Evolutionary conservation across 352 stramenopile genomes (phyloP).

Genomic region (Phytophthora syringae): DNA sequence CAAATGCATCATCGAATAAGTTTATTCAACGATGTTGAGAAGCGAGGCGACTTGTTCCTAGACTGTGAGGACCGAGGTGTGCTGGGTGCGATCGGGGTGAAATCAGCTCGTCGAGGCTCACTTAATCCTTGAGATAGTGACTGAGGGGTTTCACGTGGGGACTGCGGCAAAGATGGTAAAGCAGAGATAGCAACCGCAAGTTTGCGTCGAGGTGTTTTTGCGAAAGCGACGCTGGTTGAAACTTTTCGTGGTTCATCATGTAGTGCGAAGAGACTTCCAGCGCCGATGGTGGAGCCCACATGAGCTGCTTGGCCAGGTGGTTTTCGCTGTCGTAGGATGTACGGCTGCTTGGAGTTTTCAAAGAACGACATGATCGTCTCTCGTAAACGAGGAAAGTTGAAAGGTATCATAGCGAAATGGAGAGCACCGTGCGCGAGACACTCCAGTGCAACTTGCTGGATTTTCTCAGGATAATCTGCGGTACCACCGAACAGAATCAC

Average conservation of each 20-base stretch:
- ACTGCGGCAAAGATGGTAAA: constrained; percentile 31
- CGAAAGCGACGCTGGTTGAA: constrained; percentile 47
- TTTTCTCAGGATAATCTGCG: constrained; percentile 38
- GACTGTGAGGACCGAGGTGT: constrained; percentile 56
- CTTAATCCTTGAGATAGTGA: constrained; percentile 19
- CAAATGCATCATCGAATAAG: constrained; percentile 41
- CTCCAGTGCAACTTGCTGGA: constrained; percentile 36
- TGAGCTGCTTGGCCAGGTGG: constrained; percentile 23
- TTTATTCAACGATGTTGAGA: constrained; percentile 52
- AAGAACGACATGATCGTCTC: constrained; percentile 60
- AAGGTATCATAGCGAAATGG: constrained; percentile 65
- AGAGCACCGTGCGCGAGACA: constrained; percentile 59
- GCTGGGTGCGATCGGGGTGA: constrained; percentile 32
- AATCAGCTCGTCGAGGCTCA: constrained; percentile 34
- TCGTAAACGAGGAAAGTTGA: constrained; percentile 69
- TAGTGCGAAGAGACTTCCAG: constrained; percentile 44
- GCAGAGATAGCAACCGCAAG: constrained; percentile 28
- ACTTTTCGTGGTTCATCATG: constrained; percentile 44
- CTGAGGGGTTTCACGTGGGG: constrained; percentile 20
- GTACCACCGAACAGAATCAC: constrained; percentile 73
- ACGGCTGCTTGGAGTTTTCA: constrained; percentile 58
- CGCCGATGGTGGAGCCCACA: constrained; percentile 45
- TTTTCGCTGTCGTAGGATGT: constrained; percentile 64
- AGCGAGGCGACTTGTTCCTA: constrained; percentile 51
- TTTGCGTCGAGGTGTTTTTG: constrained; percentile 46